Evolutionary conservation across 108 stramenopile species (phyloP), one percentile per base, ranked within the genome.

Genomic region (Phaeodactylum tricornutum): DNA sequence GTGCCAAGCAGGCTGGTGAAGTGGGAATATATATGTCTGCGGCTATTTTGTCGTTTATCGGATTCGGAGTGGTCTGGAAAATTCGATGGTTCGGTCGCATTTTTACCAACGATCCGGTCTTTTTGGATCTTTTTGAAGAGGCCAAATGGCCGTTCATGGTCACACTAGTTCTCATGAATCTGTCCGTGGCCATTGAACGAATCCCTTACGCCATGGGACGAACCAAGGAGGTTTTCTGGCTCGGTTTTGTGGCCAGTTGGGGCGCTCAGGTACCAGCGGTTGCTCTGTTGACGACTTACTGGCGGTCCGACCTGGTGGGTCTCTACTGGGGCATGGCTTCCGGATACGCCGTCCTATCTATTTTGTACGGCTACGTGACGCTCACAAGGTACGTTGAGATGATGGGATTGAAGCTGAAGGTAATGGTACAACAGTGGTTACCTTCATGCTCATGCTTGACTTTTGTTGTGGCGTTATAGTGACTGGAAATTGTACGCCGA

Each of bases 131-230:
- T 35, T 84, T 87, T 50, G 75, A 79, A 30, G 69, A 61, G 25
- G 64, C 63, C 32, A 46, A 64, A 19, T 32, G 64, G 37, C 84
- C 84, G 0, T 81, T 91, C 35, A 52, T 66, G 15, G 27, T 71
- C 17, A 55, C 79, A 3, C 39, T 91, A 38, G 69, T 84, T 30
- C 62, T 71, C 47, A 91, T 91, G 89, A 91, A 91, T 58, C 42
- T 84, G 0, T 33, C 82, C 2, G 77, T 91, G 4, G 80, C 68
- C 23, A 64, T 86, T 30, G 89, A 91, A 44, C 59, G 63, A 16
- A 80, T 91, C 27, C 89, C 83, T 3, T 51, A 81, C 24, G 67
- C 61, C 21, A 81, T 82, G 81, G 85, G 89, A 2, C 57, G 78
- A 11, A 79, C 89, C 26, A 60, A 37, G 4, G 71, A 68, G 34